Conservation (phyloP, 2,329 filamentous ascomycete genomes). For the Aphanocladium album region DNA sequence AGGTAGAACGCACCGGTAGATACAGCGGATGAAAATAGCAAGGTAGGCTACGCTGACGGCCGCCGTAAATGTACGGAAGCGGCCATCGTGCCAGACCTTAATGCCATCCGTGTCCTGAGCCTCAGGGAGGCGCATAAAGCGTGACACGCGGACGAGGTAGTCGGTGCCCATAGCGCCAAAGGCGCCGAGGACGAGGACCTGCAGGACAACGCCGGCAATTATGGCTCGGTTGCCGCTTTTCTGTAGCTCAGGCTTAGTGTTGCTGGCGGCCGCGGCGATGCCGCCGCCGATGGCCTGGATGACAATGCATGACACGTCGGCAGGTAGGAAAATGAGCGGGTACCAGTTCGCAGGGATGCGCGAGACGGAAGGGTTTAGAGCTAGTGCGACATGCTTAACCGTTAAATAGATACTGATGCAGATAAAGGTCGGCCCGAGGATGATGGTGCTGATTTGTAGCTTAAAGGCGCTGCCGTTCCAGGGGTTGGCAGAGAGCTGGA, state of each 20-base stretch:
- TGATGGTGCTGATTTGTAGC: conserved; percentile 55
- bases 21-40: conserved; percentile 45
- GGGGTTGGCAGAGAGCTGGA: conserved; percentile 47
- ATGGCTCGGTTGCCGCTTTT: conserved; percentile 45
- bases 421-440: conserved; percentile 54
- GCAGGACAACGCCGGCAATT: conserved; percentile 49
- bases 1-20: conserved; percentile 52
- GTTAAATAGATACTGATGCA: conserved; percentile 61
- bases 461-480: conserved; percentile 52
- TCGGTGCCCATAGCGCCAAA: conserved; percentile 43
- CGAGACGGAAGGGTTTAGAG: conserved; percentile 45
- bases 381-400: conserved; percentile 53
- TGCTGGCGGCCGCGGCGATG: conserved; percentile 46
- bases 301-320: conserved; percentile 53
- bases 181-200: conserved; percentile 43
- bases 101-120: conserved; percentile 27
- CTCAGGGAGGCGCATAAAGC: conserved; percentile 31
- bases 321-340: conserved; percentile 53
- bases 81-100: conserved; percentile 37
- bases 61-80: conserved; percentile 38
- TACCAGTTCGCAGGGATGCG: conserved; percentile 48
- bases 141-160: conserved; percentile 39
- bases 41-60: conserved; percentile 42
- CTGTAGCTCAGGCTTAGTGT: conserved; percentile 34
- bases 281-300: conserved; percentile 55